Evolutionary conservation across 768 basidiomycete species (phyloP).

Genomic region (Paxillus ammoniavirescens): DNA sequence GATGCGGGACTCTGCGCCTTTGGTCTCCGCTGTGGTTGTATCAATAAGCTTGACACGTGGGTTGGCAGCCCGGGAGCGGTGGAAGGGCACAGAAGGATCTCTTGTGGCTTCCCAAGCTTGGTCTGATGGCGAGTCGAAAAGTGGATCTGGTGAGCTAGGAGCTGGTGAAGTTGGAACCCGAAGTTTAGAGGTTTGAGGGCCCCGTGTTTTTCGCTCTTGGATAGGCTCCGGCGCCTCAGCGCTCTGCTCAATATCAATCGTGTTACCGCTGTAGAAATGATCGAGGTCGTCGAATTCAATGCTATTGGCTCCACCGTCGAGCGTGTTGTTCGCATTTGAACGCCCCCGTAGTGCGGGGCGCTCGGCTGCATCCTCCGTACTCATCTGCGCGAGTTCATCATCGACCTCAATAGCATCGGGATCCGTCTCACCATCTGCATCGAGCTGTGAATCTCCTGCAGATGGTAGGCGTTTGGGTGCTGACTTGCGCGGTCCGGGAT

Average conservation of each 20-base stretch:
- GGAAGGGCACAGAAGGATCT: slow-evolving; percentile 27
- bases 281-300: slow-evolving; percentile 30
- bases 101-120: slow-evolving; percentile 5
- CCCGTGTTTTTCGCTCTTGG: slow-evolving; percentile 3
- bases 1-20: slow-evolving; percentile 39
- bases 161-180: slow-evolving; percentile 12
- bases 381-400: slow-evolving; percentile 28
- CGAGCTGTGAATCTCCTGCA: slow-evolving; percentile 28
- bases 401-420: slow-evolving; percentile 39
- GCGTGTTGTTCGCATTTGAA: slow-evolving; percentile 2
- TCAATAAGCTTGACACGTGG: slow-evolving; percentile 56
- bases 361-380: slow-evolving; percentile 20
- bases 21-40: slow-evolving; percentile 21
- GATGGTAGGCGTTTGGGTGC: slow-evolving; percentile 20
- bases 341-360: slow-evolving; percentile 6
- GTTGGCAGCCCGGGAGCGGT: slow-evolving; percentile 49
- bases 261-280: slow-evolving; percentile 27
- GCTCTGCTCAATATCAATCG: slow-evolving; percentile 32
- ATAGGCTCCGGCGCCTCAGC: slow-evolving; percentile 11
- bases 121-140: slow-evolving; percentile 29
- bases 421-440: slow-evolving; percentile 33
- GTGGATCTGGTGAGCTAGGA: slow-evolving; percentile 19
- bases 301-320: slow-evolving; percentile 1
- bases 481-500: slow-evolving; percentile 23
- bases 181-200: not conserved